phyloP scores from a whole-genome alignment of 495 filamentous ascomycete species.

The Penicillium pancosmium region DNA sequence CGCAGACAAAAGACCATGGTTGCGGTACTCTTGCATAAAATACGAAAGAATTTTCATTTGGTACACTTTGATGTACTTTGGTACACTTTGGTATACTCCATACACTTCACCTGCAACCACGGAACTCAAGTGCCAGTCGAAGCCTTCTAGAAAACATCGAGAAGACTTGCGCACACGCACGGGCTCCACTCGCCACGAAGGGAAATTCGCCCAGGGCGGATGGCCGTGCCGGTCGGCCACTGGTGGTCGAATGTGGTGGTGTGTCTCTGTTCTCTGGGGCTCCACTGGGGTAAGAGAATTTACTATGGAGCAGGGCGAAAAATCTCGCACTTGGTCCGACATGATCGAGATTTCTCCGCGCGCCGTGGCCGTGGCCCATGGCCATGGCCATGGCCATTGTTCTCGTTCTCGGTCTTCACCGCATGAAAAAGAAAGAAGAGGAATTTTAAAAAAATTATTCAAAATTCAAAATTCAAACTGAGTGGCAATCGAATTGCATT shows the following conservation, averaged over 20 bases:
- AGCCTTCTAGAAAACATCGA: slow-evolving; percentile 37
- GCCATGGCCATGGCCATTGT: neutral
- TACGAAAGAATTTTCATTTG: slow-evolving; percentile 10
- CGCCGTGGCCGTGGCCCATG: neutral
- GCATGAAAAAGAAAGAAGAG: neutral
- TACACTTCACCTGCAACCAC: slow-evolving; percentile 10
- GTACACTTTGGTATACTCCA: neutral
- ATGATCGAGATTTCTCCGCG: slow-evolving; percentile 2
- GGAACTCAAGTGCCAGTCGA: slow-evolving; percentile 20
- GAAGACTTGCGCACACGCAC: slow-evolving; percentile 15
- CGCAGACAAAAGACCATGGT: neutral
- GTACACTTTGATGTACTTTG: neutral
- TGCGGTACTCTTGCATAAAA: neutral
- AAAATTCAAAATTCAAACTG: neutral
- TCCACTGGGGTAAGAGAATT: slow-evolving; percentile 5
- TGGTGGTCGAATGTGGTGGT: neutral
- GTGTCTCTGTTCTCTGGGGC: neutral
- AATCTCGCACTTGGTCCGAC: slow-evolving; percentile 1
- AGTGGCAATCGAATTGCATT: neutral
- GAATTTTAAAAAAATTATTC: neutral
- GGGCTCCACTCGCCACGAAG: neutral
- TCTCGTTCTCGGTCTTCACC: slow-evolving; percentile 9
- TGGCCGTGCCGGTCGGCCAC: slow-evolving; percentile 1
- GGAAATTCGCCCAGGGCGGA: slow-evolving; percentile 7
- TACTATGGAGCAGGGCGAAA: neutral